These are phyloP conservation scores for Monosporascus sp. DNA, from an alignment of 2,329 filamentous ascomycete genomes.

Conservation along the genomic window DNA sequence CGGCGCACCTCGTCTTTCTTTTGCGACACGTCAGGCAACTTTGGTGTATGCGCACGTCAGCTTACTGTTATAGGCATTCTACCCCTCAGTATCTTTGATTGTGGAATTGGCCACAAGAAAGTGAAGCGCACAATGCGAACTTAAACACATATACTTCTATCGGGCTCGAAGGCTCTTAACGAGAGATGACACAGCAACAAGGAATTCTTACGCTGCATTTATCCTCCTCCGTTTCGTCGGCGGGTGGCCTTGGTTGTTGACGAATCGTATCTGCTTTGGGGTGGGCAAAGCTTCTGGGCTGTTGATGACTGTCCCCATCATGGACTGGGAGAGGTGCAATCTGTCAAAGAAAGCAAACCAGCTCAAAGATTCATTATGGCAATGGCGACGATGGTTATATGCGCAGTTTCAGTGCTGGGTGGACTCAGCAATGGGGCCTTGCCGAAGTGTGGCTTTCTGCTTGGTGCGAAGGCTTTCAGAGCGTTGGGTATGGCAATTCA, in stretches of 20 bases:
- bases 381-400: constrained; percentile 27
- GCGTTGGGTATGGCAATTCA: background rate
- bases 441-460: background rate
- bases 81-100: constrained; percentile 5
- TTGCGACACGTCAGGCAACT: constrained; percentile 70
- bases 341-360: constrained; percentile 2
- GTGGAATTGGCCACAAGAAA: background rate
- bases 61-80: constrained; percentile 9
- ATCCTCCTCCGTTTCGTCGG: constrained; percentile 74
- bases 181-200: constrained; percentile 10
- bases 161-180: constrained; percentile 10
- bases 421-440: background rate
- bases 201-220: constrained; percentile 63
- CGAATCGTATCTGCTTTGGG: constrained; percentile 67
- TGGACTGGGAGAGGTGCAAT: constrained; percentile 12
- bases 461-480: background rate
- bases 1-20: constrained; percentile 70
- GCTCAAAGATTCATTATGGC: constrained; percentile 2
- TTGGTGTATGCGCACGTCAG: constrained; percentile 13
- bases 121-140: constrained; percentile 5
- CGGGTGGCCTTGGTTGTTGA: constrained; percentile 76
- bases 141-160: background rate
- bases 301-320: constrained; percentile 42
- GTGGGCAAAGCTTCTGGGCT: constrained; percentile 32
- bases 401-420: constrained; percentile 9